Conservation (phyloP, 768 basidiomycete genomes). For the Lentinula guzmanii region DNA sequence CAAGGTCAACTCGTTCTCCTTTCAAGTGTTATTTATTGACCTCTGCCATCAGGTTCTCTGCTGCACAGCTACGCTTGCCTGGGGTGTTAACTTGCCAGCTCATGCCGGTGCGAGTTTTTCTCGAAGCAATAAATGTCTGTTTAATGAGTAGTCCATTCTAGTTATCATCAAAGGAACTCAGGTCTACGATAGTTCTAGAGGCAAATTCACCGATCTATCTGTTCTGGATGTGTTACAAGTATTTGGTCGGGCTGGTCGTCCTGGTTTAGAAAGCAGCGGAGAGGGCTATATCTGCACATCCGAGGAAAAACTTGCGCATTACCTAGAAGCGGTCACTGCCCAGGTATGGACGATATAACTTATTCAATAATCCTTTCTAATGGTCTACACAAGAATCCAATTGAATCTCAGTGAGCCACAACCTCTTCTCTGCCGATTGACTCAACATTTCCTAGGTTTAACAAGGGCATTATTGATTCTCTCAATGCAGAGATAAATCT, state of each 20-base stretch:
- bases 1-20: conserved; percentile 52
- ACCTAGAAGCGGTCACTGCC: conserved; percentile 81
- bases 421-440: not conserved
- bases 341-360: conserved; percentile 45
- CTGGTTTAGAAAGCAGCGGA: conserved; percentile 84
- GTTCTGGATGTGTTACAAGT: conserved; percentile 96
- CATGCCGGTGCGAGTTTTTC: conserved; percentile 67
- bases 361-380: not conserved
- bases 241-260: conserved; percentile 92
- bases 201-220: conserved; percentile 87
- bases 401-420: conserved; percentile 81
- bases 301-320: conserved; percentile 87
- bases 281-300: conserved; percentile 97
- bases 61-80: conserved; percentile 96
- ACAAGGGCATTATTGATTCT: conserved; percentile 78
- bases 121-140: not conserved
- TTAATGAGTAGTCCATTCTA: conserved; percentile 19
- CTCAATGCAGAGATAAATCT: conserved; percentile 94
- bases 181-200: conserved; percentile 87
- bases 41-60: conserved; percentile 74
- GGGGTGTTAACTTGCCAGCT: conserved; percentile 98
- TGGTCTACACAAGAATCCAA: conserved; percentile 62
- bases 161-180: conserved; percentile 98
- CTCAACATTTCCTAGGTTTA: conserved; percentile 46
- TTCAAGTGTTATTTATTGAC: not conserved